phyloP scores from a whole-genome alignment of 441 rosid genomes.

The Macaranga tanarius region DNA sequence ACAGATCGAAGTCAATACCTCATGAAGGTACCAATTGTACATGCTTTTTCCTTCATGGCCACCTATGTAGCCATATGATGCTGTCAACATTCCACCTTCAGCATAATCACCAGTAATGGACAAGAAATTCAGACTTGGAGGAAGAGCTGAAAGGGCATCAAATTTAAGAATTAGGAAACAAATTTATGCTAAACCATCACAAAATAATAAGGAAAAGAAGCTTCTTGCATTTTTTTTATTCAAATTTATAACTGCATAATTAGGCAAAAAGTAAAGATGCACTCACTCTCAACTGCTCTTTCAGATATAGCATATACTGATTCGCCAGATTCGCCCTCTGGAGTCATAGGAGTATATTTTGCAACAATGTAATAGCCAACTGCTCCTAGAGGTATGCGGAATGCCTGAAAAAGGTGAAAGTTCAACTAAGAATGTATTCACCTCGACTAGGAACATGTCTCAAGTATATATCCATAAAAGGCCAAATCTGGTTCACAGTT shows the following conservation, averaged over 20 bases:
- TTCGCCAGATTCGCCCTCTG: slow-evolving; percentile 89
- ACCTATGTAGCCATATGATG: slow-evolving; percentile 96
- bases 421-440: slow-evolving; percentile 27
- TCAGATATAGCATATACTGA: slow-evolving; percentile 76
- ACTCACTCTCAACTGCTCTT: slow-evolving; percentile 82
- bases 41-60: slow-evolving; percentile 96
- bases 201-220: neutral
- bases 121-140: slow-evolving; percentile 93
- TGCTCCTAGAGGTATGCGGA: slow-evolving; percentile 96
- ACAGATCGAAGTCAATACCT: slow-evolving; percentile 50
- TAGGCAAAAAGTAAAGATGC: slow-evolving; percentile 7
- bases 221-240: neutral
- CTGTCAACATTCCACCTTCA: slow-evolving; percentile 86
- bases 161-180: slow-evolving; percentile 20
- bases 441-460: slow-evolving; percentile 26
- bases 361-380: slow-evolving; percentile 83
- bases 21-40: slow-evolving; percentile 89
- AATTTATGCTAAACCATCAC: neutral
- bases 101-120: slow-evolving; percentile 87
- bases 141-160: slow-evolving; percentile 70
- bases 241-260: neutral
- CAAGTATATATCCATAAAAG: neutral
- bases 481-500: neutral
- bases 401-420: slow-evolving; percentile 57
- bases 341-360: slow-evolving; percentile 89